A percentile compares a stretch with the other conserved stretches of the same genome.
Evolutionary conservation across 176 grass and related monocot genomes (phyloP).

Genomic region (Oryza australiensis): DNA sequence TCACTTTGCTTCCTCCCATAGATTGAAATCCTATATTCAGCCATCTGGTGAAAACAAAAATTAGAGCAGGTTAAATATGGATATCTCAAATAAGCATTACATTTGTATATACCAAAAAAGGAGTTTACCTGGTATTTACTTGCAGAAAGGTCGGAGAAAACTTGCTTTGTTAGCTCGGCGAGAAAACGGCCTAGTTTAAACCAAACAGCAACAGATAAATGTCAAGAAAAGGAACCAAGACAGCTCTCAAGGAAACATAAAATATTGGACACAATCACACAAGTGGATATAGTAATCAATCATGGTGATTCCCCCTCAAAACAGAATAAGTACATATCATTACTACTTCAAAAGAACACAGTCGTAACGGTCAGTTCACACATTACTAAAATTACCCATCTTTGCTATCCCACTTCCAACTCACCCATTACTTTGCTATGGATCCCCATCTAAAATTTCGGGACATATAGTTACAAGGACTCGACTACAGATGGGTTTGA

Average conservation of each 20-base stretch:
- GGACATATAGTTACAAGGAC: too few species aligned
- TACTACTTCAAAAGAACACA: too few species aligned
- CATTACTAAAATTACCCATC: too few species aligned
- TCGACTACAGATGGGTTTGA: too few species aligned
- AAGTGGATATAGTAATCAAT: constrained; percentile 18
- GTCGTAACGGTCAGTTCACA: too few species aligned
- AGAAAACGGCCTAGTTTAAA: constrained; percentile 80
- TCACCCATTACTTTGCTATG: too few species aligned
- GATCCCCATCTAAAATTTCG: too few species aligned
- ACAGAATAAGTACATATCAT: constrained; percentile 8
- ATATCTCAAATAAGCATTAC: constrained; percentile 24
- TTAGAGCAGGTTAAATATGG: constrained; percentile 37
- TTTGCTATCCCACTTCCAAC: too few species aligned
- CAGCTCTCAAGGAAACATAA: constrained; percentile 6
- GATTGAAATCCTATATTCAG: constrained; percentile 98
- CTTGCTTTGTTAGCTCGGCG: constrained; percentile 90
- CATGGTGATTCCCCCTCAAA: constrained; percentile 19
- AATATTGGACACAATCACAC: background rate
- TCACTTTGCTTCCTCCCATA: constrained; percentile 99
- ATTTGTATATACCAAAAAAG: constrained; percentile 5
- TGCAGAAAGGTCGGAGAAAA: constrained; percentile 87
- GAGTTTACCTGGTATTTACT: constrained; percentile 96
- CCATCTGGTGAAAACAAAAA: constrained; percentile 69
- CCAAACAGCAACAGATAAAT: constrained; percentile 28
- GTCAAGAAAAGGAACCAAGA: constrained; percentile 15